These are phyloP conservation scores for Rhododendron kiyosumense DNA, from an alignment of 148 eudicot genomes.

Conservation along the genomic window DNA sequence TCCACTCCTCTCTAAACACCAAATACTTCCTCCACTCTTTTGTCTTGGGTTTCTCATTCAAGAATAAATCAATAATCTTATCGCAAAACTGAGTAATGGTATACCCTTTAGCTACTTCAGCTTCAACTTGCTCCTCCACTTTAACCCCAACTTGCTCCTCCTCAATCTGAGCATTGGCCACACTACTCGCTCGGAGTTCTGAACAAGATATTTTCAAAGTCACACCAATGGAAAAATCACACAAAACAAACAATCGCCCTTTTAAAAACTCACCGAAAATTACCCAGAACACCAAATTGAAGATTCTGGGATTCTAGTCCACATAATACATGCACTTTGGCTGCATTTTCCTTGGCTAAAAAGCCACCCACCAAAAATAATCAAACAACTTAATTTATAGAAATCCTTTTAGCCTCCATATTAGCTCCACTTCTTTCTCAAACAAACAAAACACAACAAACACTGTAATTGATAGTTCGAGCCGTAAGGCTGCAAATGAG, in stretches of 20 bases:
- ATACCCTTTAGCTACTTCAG: constrained; percentile 71
- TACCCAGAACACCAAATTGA: neutral
- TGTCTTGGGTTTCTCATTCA: constrained; percentile 78
- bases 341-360: neutral
- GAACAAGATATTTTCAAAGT: neutral
- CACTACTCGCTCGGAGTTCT: constrained; percentile 18
- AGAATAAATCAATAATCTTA: constrained; percentile 79
- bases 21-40: constrained; percentile 84
- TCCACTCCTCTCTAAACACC: constrained; percentile 90
- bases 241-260: neutral
- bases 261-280: neutral
- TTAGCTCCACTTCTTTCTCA: neutral
- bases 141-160: constrained; percentile 44
- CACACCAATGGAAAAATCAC: neutral
- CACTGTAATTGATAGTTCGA: no score
- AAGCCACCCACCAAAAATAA: neutral
- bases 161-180: constrained; percentile 21
- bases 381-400: neutral
- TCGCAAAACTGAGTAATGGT: constrained; percentile 85
- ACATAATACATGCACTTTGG: neutral
- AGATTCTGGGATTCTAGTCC: neutral
- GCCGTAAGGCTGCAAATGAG: no score
- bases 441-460: neutral
- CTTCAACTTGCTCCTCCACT: constrained; percentile 46
- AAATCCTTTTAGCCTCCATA: neutral